Conservation (phyloP, 2,329 filamentous ascomycete species). For the Microcyclosporella mali region DNA sequence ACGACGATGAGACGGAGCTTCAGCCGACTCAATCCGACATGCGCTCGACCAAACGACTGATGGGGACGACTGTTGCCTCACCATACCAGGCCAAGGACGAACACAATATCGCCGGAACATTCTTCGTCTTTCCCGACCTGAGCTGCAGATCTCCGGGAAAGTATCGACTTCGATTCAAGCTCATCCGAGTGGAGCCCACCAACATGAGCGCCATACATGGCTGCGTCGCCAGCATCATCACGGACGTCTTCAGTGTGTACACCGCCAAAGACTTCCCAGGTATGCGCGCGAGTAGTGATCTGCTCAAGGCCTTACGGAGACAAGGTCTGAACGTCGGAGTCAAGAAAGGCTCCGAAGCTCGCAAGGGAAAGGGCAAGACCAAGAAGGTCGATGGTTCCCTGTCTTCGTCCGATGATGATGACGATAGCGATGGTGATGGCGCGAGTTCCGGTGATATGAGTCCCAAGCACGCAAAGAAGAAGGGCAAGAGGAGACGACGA, state of each 20-base stretch:
- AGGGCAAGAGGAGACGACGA: slow-evolving; percentile 19
- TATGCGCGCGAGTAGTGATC: slow-evolving; percentile 68
- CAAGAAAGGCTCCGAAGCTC: slow-evolving; percentile 71
- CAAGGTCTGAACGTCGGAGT: slow-evolving; percentile 80
- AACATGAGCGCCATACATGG: slow-evolving; percentile 46
- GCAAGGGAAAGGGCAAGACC: slow-evolving; percentile 31
- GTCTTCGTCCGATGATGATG: slow-evolving; percentile 15
- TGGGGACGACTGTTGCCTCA: slow-evolving; percentile 72
- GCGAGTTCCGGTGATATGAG: slow-evolving; percentile 11
- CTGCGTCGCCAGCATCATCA: slow-evolving; percentile 51
- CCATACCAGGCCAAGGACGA: slow-evolving; percentile 73
- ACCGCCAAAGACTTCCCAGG: slow-evolving; percentile 82
- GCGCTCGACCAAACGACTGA: slow-evolving; percentile 65
- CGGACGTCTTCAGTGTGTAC: slow-evolving; percentile 70
- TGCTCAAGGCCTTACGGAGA: slow-evolving; percentile 68
- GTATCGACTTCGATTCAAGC: slow-evolving; percentile 68
- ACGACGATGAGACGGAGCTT: slow-evolving; percentile 59
- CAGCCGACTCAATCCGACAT: slow-evolving; percentile 44
- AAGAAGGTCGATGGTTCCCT: slow-evolving; percentile 16
- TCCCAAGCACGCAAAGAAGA: slow-evolving; percentile 19
- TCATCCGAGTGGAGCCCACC: slow-evolving; percentile 64
- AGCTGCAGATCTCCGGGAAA: slow-evolving; percentile 70
- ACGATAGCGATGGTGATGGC: slow-evolving; percentile 3
- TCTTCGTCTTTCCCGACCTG: slow-evolving; percentile 80
- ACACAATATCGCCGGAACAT: slow-evolving; percentile 65